Base-by-base conservation (phyloP, 2,329 filamentous ascomycete genomes). In the Drechslerella coelobrocha region DNA sequence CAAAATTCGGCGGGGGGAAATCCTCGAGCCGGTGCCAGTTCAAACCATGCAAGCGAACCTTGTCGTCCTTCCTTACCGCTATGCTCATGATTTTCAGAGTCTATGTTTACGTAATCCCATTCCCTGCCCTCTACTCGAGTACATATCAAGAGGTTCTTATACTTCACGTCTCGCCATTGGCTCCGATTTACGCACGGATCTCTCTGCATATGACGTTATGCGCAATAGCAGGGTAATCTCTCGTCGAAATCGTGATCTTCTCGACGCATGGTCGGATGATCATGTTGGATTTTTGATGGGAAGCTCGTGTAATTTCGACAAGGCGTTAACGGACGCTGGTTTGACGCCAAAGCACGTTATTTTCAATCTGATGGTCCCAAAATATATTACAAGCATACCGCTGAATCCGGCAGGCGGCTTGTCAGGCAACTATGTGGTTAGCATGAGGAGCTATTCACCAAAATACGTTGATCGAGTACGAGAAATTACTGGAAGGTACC, bases 271-370 rank as follows among this genome's bases (percentile, higher is more conserved):
- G 86, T 82, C 81, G 0, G 75, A 79, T 2, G 81, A 86, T 71
- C 84, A 88, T 73, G 82, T 86, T 19, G 86, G 81, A 0, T 88
- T 86, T 74, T 76, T 88, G 47, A 83, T 88, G 68, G 86, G 85
- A 6, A 88, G 86, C 75, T 85, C 82, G 0, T 88, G 83, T 79
- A 85, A 82, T 73, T 89, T 88, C 75, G 86, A 88, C 76, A 77
- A 80, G 1, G 85, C 85, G 2, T 80, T 89, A 17, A 74, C 77
- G 0, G 76, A 74, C 0, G 82, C 82, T 0, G 83, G 83, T 0
- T 77, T 89, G 2, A 73, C 79, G 4, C 82, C 85, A 1, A 79
- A 81, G 1, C 85, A 89, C 74, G 77, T 81, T 1, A 60, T 77
- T 1, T 75, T 77, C 27, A 79, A 82, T 26, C n/a, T 47, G n/a